phyloP scores from a whole-genome alignment of 2,329 filamentous ascomycete species.

The Coniochaeta hoffmannii region DNA sequence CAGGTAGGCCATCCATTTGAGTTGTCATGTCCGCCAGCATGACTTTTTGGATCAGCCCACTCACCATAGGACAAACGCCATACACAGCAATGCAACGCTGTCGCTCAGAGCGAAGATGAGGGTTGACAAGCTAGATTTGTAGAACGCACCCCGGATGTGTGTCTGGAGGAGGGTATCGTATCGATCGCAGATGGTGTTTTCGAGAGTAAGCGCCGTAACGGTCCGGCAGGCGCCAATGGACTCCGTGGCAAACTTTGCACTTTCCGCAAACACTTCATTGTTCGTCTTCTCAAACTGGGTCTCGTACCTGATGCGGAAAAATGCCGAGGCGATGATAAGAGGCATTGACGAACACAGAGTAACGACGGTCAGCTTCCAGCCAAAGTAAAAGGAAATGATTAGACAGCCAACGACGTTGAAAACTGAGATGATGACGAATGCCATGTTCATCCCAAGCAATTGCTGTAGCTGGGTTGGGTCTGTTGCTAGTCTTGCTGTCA shows the following conservation, averaged over 20 bases:
- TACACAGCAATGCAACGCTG: constrained; percentile 44
- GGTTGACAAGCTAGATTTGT: constrained; percentile 23
- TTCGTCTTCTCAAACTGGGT: constrained; percentile 51
- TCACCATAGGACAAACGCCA: constrained; percentile 53
- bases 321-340: constrained; percentile 25
- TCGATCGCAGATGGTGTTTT: constrained; percentile 42
- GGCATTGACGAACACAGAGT: constrained; percentile 26
- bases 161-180: constrained; percentile 26
- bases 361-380: constrained; percentile 69
- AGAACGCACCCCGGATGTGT: constrained; percentile 23
- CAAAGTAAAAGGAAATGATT: constrained; percentile 60
- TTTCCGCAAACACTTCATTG: constrained; percentile 49
- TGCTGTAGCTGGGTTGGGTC: constrained; percentile 55
- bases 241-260: constrained; percentile 56
- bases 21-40: no score
- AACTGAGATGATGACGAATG: constrained; percentile 52
- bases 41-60: background rate
- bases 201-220: constrained; percentile 53
- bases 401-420: constrained; percentile 59
- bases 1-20: background rate
- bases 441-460: constrained; percentile 55
- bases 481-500: constrained; percentile 46
- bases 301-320: constrained; percentile 42
- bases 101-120: constrained; percentile 27
- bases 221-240: constrained; percentile 56